A percentile compares a stretch with the other conserved stretches of the same genome.
These are phyloP conservation scores for Wickerhamiella sergipiensis DNA, from an alignment of 805 yeast species.

Conservation along the genomic window DNA sequence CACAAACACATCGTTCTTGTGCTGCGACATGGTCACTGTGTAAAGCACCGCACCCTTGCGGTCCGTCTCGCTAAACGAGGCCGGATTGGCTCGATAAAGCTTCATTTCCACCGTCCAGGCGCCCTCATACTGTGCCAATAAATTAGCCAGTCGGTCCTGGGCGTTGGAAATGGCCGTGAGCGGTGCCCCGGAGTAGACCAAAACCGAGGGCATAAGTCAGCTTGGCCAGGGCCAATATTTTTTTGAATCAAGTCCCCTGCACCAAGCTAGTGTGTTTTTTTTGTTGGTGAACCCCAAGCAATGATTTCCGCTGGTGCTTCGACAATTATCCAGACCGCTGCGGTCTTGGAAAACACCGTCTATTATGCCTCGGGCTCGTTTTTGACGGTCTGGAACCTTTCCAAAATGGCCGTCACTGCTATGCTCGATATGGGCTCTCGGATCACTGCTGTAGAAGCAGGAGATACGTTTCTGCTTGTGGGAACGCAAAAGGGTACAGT, in stretches of 20 bases:
- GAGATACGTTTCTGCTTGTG: conserved; percentile 50
- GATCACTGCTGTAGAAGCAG: conserved; percentile 48
- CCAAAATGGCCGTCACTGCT: neutral
- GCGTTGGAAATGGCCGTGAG: conserved; percentile 43
- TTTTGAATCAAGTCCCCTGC: neutral
- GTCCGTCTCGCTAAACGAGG: conserved; percentile 20
- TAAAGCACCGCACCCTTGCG: conserved; percentile 16
- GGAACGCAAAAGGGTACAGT: conserved; percentile 31
- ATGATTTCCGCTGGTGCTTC: conserved; percentile 10
- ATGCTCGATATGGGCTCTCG: conserved; percentile 30
- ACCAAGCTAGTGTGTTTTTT: neutral
- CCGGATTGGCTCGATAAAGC: conserved; percentile 50
- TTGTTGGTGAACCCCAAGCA: neutral
- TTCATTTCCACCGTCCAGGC: conserved; percentile 60
- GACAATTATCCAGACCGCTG: conserved; percentile 7
- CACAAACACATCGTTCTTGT: conserved; percentile 21
- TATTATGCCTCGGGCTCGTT: conserved; percentile 3
- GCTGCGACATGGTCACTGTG: conserved; percentile 21
- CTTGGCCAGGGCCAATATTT: neutral
- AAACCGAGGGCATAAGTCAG: conserved; percentile 1
- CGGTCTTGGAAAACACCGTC: neutral
- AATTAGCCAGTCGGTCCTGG: conserved; percentile 59
- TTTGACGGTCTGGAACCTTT: neutral
- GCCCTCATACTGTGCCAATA: conserved; percentile 45
- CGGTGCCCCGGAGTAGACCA: conserved; percentile 11